Evolutionary conservation across 2,329 filamentous ascomycete species (phyloP), one percentile per base, ranked within the genome.

Genomic region (Aureobasidium sp.): DNA sequence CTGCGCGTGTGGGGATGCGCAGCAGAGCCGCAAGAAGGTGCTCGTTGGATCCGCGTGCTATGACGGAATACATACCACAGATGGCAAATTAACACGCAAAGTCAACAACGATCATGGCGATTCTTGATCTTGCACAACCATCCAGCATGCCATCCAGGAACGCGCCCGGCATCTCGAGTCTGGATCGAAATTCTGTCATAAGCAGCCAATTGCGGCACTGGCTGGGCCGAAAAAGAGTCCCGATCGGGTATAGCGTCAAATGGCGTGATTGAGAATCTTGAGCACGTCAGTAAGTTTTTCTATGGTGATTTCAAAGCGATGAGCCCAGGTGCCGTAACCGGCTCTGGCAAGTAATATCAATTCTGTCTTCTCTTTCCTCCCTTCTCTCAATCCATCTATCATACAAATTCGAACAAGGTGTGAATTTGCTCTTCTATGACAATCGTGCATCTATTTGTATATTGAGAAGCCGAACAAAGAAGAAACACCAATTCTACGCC

Each of bases 241-340:
- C 6, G 24, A 44, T 27, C 34, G 3, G 34, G 22, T 8, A 6
- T 38, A 49, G 12, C n/a, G 24, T 12, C 27, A 19, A 39, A 51
- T 19, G 24, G 37, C 17, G 4, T 7, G 14, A 41, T 27, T 17
- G 30, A 17, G 21, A 12, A 37, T 22, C 34, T n/a, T 10, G 30
- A 40, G 48, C 35, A 51, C 37, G 48, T 51, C 37, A 41, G 37
- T 51, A 27, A 51, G 48, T 32, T 51, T 51, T 51, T 39, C 40
- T 52, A 39, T 40, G 40, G 41, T 55, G 54, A 55, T 55, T 55
- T 55, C 54, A 55, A 55, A 55, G 54, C 54, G 37, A 27, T 37
- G 37, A 41, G 27, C 12, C 27, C 35, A 19, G 37, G 16, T 53
- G 47, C 44, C 47, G 48, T 47, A 35, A 53, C 44, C 54, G 54